Evolutionary conservation across 176 grass and related monocot species (phyloP), one percentile per base, ranked within the genome.

Genomic region (Paspalum vaginatum): DNA sequence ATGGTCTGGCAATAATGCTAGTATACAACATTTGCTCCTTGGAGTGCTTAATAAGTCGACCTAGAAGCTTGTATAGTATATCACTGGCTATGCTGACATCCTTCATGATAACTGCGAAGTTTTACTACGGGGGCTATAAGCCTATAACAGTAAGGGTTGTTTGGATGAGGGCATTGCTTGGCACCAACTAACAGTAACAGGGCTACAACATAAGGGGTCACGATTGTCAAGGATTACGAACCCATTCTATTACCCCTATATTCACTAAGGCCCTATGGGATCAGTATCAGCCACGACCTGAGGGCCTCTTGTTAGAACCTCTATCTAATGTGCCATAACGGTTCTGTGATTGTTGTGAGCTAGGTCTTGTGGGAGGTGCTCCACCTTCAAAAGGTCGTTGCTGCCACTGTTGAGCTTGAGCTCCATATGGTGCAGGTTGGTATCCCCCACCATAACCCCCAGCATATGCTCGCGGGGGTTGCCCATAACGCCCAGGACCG

Each of bases 281-380:
- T 86, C 88, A 93, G 43, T 87, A 41, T 81, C 88, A 48, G 27
- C 90, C 90, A 64, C 87, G 87, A 40, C 94, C 79, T 65, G 80
- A 79, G 26, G 85, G 65, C 79, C 92, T 93, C 64, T 83, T 74
- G 78, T 88, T 92, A 47, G 92, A 85, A 50, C 59, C 78, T 65
- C 87, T 87, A 77, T 95, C 88, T 71, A 91, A 83, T 13, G 72
- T 48, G 38, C 68, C 58, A 50, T 89, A 95, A 27, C 82, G 90
- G 80, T 95, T 93, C 25, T 86, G 89, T 58, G 60, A 58, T 71
- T 93, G 87, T 26, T 88, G 83, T 75, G 66, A 62, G 65, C 83
- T 85, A 68, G 87, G 72, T 25, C 78, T 90, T 79, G 82, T 52
- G 20, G 82, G 71, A 22, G 72, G 87, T n/a, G 41, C 62, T 8